Conservation (phyloP, 2,329 filamentous ascomycete species). For the Exophiala sp. region DNA sequence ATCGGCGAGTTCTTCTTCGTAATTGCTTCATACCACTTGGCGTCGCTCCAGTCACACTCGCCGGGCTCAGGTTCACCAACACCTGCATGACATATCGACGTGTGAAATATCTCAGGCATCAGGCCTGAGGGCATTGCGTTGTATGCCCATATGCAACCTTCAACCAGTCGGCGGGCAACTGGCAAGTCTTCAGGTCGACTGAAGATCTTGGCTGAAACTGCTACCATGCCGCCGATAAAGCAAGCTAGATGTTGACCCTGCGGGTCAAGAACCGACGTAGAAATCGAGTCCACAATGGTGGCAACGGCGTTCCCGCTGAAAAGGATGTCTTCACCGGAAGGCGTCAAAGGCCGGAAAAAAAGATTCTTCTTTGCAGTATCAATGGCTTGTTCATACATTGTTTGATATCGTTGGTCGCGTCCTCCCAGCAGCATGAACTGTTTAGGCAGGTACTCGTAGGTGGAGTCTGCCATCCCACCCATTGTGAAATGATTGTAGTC, state of each 20-base stretch:
- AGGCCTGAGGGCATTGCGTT: slow-evolving; percentile 55
- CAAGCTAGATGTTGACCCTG: slow-evolving; percentile 62
- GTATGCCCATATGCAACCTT: slow-evolving; percentile 64
- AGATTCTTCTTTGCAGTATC: slow-evolving; percentile 68
- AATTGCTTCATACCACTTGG: slow-evolving; percentile 33
- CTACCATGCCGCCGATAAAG: slow-evolving; percentile 69
- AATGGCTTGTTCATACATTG: slow-evolving; percentile 66
- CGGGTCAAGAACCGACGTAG: slow-evolving; percentile 28
- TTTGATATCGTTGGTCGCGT: slow-evolving; percentile 59
- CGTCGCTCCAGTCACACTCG: slow-evolving; percentile 41
- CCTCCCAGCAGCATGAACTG: slow-evolving; percentile 76
- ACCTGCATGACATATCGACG: slow-evolving; percentile 41
- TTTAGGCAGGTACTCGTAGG: slow-evolving; percentile 59
- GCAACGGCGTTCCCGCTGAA: slow-evolving; percentile 50
- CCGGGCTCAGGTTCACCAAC: slow-evolving; percentile 35
- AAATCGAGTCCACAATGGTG: slow-evolving; percentile 28
- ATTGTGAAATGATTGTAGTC: slow-evolving; percentile 47
- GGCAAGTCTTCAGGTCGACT: slow-evolving; percentile 52
- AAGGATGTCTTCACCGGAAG: slow-evolving; percentile 65
- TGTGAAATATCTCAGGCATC: slow-evolving; percentile 59
- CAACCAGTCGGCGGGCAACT: slow-evolving; percentile 56
- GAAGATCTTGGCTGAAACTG: slow-evolving; percentile 62
- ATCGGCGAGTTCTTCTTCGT: slow-evolving; percentile 22
- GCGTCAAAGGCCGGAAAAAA: slow-evolving; percentile 73
- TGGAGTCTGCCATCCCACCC: slow-evolving; percentile 54